Evolutionary conservation across 1,284 basidiomycete species (phyloP), one percentile per base, ranked within the genome.

Genomic region (Schizopora paradoxa): DNA sequence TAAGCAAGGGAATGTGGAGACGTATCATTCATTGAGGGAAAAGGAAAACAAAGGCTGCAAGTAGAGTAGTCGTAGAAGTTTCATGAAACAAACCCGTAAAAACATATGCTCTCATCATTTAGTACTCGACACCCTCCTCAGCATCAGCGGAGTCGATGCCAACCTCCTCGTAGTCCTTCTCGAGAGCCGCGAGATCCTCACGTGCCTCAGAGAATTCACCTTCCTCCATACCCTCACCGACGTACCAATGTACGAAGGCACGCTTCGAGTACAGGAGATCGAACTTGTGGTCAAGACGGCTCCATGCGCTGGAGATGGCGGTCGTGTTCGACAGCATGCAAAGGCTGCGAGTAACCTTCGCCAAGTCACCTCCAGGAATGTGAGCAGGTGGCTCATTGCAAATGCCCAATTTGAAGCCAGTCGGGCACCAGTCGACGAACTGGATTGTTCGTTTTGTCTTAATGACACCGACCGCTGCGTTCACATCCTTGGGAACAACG

Each of bases 191-290:
- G 50, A 97, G 82, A 67, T 97, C 94, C 71, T 97, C 94, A 56
- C 94, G 88, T 22, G 93, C 94, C 72, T 97, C 94, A 38, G 90
- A 92, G 72, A 97, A 95, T 70, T 98, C 94, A 64, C 94, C 93
- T 73, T 97, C 94, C 68, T 97, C 94, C 94, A 97, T 98, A 70
- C 94, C 94, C 68, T 96, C 93, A 57, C 93, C 93, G 53, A 92
- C 90, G 59, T 94, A 95, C 90, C 91, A 89, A 72, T 93, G 85
- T 38, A 89, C 91, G 63, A 94, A 94, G 49, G 85, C 91, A 66
- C 86, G 87, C 72, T 88, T 94, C 53, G 86, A 93, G 71, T 90
- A 90, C 29, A 99, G 82, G 58, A 99, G 79, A 67, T 99, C 95
- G 66, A 99, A 99, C 73, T 99, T 99, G 79, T 96, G 88, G 74